Evolutionary conservation across 2,329 filamentous ascomycete species (phyloP).

Genomic region (Samsoniella hepiali): DNA sequence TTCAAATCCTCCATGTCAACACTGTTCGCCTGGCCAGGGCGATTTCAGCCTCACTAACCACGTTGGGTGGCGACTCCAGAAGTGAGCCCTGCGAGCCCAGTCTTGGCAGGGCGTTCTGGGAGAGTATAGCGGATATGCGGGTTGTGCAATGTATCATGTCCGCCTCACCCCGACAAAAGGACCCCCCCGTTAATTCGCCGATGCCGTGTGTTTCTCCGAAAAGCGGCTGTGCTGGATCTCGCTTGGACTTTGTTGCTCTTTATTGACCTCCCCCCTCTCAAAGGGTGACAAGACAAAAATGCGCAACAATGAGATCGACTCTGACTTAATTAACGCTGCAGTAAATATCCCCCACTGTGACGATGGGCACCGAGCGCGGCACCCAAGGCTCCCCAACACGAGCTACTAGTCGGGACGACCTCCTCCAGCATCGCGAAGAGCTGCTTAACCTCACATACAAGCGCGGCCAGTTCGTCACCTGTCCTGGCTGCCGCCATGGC

Average conservation of each 20-base stretch:
- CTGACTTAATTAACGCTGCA: not conserved
- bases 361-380: not conserved
- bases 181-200: not conserved
- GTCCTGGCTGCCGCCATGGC: conserved; percentile 19
- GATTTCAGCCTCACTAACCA: no score
- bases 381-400: not conserved
- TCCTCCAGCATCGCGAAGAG: conserved; percentile 7
- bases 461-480: conserved; percentile 19
- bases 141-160: not conserved
- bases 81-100: no score
- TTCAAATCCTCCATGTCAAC: no score
- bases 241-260: not conserved
- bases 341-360: not conserved
- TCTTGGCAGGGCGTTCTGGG: no score
- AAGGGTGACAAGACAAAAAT: not conserved
- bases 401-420: not conserved
- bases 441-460: conserved; percentile 17
- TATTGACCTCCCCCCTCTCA: not conserved
- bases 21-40: no score
- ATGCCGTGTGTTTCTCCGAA: conserved; percentile 1
- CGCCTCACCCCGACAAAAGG: not conserved
- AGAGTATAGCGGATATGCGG: no score
- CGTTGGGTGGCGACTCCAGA: no score
- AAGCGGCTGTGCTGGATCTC: not conserved
- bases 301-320: not conserved